Percentiles rank a stretch among this genome's conserved stretches.
phyloP scores from a whole-genome alignment of 371 early-diverging fungal species.

The Syncephalastrum monosporum region DNA sequence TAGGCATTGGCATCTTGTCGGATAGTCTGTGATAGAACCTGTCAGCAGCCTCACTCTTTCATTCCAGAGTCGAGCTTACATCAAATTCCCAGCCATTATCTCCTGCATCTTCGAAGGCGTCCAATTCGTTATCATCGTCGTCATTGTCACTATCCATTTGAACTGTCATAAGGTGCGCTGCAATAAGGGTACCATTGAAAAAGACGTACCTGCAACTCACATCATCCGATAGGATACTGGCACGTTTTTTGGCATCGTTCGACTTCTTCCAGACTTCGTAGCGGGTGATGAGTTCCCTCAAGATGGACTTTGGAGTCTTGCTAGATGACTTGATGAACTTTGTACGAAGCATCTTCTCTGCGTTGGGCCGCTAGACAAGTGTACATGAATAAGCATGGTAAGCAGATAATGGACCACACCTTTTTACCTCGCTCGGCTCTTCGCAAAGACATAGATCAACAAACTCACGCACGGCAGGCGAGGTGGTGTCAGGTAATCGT shows the following conservation, averaged over 20 bases:
- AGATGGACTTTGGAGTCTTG: conserved; percentile 41
- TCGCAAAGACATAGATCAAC: conserved; percentile 83
- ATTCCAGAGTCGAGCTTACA: conserved; percentile 15
- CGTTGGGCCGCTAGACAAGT: conserved; percentile 48
- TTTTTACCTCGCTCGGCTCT: conserved; percentile 75
- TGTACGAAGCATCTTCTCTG: conserved; percentile 58
- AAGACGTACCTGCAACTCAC: conserved; percentile 37
- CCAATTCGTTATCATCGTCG: conserved; percentile 18
- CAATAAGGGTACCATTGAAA: background rate
- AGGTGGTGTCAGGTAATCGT: conserved; percentile 70
- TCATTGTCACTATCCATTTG: conserved; percentile 5
- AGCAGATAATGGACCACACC: background rate
- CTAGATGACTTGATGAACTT: conserved; percentile 55
- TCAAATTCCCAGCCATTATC: conserved; percentile 53
- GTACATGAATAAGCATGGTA: background rate
- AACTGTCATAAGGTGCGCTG: background rate
- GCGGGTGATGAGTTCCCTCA: conserved; percentile 49
- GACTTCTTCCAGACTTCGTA: conserved; percentile 54
- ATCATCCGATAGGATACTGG: conserved; percentile 40
- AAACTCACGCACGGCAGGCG: conserved; percentile 85
- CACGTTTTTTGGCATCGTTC: conserved; percentile 40
- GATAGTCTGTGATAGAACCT: conserved; percentile 7
- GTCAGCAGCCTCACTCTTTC: background rate
- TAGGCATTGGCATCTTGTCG: conserved; percentile 3
- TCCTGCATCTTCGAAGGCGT: conserved; percentile 27